Evolutionary conservation across 768 basidiomycete genomes (phyloP), one percentile per base, ranked within the genome.

Genomic region (Lentinula raphanica): DNA sequence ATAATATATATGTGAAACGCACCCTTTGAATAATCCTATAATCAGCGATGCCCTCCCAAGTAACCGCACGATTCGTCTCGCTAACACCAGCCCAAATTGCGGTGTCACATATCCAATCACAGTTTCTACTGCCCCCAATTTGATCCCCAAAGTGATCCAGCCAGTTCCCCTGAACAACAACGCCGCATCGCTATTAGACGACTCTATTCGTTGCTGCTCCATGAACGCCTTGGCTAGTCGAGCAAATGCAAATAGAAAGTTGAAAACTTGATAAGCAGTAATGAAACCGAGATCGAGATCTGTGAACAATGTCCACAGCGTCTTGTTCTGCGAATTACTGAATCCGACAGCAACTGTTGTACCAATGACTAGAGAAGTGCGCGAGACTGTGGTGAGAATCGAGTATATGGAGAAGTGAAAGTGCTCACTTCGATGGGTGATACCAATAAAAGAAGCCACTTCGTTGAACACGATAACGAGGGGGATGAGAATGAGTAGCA

Each of bases 21-120:
- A 90, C 90, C 90, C 89, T 72, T 85, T 85, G 28, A 83, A 70
- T 21, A 85, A 61, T 17, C 90, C 90, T 56, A 86, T 77, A 58
- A 82, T 78, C 19, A 92, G 66, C 62, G 71, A 77, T 0, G 75
- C 78, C 46, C 88, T 76, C 2, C 77, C 75, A 11, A 85, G 38
- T 53, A 86, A 68, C 44, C 86, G 76, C 35, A 92, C 59, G 21
- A 84, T 71, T 15, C 89, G 80, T 36, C 90, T 76, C 8, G 79
- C 74, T 13, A 92, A 61, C 0, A 76, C 70, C 9, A 79, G 62
- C 1, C 76, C 79, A 64, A 90, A 90, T 7, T 74, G 73, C 27
- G 74, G 76, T 13, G 72, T 69, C 2, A 77, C 78, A 62, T 90
- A 90, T 0, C 88, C 90, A 9, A 86, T 64, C 5, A 83, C 67